phyloP scores from a whole-genome alignment of 352 stramenopile species.

The Peronospora destructor region DNA sequence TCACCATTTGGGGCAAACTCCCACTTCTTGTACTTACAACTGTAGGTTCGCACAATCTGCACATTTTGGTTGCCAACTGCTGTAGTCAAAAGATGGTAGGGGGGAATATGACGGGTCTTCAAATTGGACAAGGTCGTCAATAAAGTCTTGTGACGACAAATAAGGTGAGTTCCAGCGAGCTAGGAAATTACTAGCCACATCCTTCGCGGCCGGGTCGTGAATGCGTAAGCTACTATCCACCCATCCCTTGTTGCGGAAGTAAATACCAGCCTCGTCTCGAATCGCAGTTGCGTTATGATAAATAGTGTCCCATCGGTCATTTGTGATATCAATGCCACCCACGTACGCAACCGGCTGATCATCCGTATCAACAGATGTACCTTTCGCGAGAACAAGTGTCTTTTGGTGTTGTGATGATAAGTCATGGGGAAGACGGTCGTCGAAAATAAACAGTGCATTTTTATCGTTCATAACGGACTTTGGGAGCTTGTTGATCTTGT shows the following conservation, averaged over 20 bases:
- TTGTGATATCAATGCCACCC: constrained; percentile 38
- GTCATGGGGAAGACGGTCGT: neutral
- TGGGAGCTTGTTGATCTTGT: neutral
- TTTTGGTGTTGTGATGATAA: constrained; percentile 3
- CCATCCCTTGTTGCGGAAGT: constrained; percentile 32
- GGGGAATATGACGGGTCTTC: constrained; percentile 25
- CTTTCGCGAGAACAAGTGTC: neutral
- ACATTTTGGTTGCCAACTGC: neutral
- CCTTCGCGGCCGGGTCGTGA: constrained; percentile 1
- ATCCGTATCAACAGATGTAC: neutral
- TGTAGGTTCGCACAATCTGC: constrained; percentile 1
- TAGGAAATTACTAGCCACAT: constrained; percentile 44
- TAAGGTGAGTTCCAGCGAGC: constrained; percentile 38
- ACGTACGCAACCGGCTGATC: constrained; percentile 31
- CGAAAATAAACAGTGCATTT: constrained; percentile 1
- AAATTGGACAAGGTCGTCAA: constrained; percentile 32
- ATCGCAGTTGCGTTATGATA: constrained; percentile 34
- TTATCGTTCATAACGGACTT: neutral
- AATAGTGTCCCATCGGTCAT: constrained; percentile 47
- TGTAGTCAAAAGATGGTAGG: constrained; percentile 1
- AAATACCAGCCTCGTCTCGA: constrained; percentile 5
- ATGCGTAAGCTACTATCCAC: constrained; percentile 39
- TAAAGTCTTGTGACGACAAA: constrained; percentile 9
- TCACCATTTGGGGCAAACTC: constrained; percentile 32
- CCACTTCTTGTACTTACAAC: constrained; percentile 1